These are phyloP conservation scores for Mortierella sp. DNA, from an alignment of 371 early-diverging fungal genomes.

Conservation along the genomic window DNA sequence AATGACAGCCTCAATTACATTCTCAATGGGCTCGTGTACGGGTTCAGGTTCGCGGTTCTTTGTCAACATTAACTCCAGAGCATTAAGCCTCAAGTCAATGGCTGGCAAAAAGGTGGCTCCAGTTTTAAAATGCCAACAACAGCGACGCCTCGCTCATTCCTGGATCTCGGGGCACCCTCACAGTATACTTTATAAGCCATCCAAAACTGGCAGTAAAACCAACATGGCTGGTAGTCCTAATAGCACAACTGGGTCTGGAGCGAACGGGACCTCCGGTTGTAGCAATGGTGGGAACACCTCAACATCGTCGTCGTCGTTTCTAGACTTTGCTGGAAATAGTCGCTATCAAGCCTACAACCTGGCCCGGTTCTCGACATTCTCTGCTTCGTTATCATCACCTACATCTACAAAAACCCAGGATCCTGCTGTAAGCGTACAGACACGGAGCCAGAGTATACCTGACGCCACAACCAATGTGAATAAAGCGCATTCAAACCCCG, in stretches of 20 bases:
- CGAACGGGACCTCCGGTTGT: not conserved
- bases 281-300: conserved; percentile 5
- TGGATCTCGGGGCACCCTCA: conserved; percentile 58
- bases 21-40: conserved; percentile 18
- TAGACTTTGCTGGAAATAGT: conserved; percentile 53
- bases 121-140: conserved; percentile 6
- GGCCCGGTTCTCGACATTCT: conserved; percentile 49
- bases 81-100: conserved; percentile 11
- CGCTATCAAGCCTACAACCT: conserved; percentile 48
- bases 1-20: conserved; percentile 14
- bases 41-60: conserved; percentile 20
- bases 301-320: conserved; percentile 16
- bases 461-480: conserved; percentile 9
- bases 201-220: conserved; percentile 13
- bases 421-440: not conserved
- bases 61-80: conserved; percentile 13
- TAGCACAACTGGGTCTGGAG: conserved; percentile 6
- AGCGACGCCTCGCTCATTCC: conserved; percentile 33
- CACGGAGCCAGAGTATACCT: not conserved
- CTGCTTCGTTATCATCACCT: conserved; percentile 26
- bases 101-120: conserved; percentile 25
- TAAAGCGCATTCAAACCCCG: conserved; percentile 42
- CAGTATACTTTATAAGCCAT: conserved; percentile 31
- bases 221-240: not conserved
- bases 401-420: conserved; percentile 14